These are phyloP conservation scores for Sporopachydermia quercuum DNA, from an alignment of 805 yeast species.

Conservation along the genomic window DNA sequence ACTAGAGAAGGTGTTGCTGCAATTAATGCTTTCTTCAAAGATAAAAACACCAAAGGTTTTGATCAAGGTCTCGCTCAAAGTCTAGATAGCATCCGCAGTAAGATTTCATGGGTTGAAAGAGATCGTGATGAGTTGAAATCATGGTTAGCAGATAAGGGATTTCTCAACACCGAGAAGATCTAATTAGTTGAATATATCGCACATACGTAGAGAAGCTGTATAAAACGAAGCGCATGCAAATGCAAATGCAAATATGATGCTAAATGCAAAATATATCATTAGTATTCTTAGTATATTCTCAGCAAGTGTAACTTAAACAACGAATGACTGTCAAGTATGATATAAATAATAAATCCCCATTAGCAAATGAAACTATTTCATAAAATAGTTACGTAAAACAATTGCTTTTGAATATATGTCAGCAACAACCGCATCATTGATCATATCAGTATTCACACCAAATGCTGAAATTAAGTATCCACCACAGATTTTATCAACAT, in stretches of 20 bases:
- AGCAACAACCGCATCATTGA: background rate
- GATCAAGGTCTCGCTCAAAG: slow-evolving; percentile 51
- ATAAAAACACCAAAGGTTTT: slow-evolving; percentile 44
- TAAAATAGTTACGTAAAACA: background rate
- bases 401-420: background rate
- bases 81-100: slow-evolving; percentile 43
- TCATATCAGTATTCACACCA: background rate
- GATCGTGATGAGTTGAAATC: slow-evolving; percentile 31
- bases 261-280: too few relatives aligned
- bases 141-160: slow-evolving; percentile 31
- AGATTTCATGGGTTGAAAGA: slow-evolving; percentile 42
- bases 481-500: slow-evolving; percentile 25
- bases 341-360: background rate
- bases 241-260: too few relatives aligned
- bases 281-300: too few relatives aligned
- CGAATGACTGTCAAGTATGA: too few relatives aligned
- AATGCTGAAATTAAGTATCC: slow-evolving; percentile 22
- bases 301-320: too few relatives aligned
- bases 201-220: too few relatives aligned
- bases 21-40: slow-evolving; percentile 35
- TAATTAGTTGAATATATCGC: slow-evolving; percentile 1
- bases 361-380: background rate
- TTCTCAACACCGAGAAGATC: slow-evolving; percentile 11
- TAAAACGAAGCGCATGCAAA: too few relatives aligned
- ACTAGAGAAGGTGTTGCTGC: slow-evolving; percentile 35